phyloP scores from a whole-genome alignment of 1,139 yeast species.

The Blastobotrys capitulatus region DNA sequence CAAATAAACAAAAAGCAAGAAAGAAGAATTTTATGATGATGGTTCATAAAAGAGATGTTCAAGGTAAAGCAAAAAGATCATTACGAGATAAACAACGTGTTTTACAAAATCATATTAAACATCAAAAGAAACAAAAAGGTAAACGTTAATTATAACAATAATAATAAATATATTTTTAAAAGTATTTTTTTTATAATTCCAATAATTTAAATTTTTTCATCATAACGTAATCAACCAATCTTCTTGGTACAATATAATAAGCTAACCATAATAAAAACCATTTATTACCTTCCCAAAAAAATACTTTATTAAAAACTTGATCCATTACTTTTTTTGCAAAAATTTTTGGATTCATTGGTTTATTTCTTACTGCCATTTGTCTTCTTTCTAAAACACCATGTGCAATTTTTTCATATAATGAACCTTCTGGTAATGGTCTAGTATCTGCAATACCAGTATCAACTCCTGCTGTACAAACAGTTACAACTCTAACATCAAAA shows the following conservation, averaged over 20 bases:
- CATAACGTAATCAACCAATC: conserved; percentile 43
- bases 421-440: conserved; percentile 50
- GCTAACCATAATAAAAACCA: conserved; percentile 39
- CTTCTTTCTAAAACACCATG: conserved; percentile 52
- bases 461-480: conserved; percentile 66
- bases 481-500: conserved; percentile 66
- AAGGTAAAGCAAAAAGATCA: conserved; percentile 87
- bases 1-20: conserved; percentile 92
- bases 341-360: conserved; percentile 52
- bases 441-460: conserved; percentile 55
- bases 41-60: conserved; percentile 91
- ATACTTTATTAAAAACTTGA: conserved; percentile 42
- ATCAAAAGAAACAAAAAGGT: conserved; percentile 69
- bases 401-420: conserved; percentile 44
- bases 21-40: conserved; percentile 99
- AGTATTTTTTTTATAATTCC: conserved; percentile 3
- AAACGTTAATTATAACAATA: no score
- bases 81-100: conserved; percentile 86
- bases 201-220: conserved; percentile 45
- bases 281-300: conserved; percentile 52
- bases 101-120: conserved; percentile 75
- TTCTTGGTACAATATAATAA: conserved; percentile 43
- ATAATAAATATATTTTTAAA: background rate
- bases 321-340: conserved; percentile 53
- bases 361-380: conserved; percentile 53